phyloP scores from a whole-genome alignment of 2,329 filamentous ascomycete species.

The Zalaria obscura region DNA sequence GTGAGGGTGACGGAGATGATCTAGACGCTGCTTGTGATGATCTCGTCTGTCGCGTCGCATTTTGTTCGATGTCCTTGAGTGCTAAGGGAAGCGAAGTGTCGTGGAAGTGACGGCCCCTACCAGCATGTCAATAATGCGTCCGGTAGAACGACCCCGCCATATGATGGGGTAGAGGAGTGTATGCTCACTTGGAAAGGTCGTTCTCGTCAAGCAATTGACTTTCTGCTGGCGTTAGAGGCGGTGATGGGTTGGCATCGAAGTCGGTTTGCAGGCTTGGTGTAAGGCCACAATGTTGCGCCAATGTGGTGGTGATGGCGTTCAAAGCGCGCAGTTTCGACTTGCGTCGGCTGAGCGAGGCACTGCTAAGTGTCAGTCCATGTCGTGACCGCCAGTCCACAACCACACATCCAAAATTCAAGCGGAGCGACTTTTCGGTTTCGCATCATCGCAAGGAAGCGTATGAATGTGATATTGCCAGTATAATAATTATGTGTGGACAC shows the following conservation, averaged over 20 bases:
- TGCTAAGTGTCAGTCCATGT: constrained; percentile 13
- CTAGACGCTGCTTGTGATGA: neutral
- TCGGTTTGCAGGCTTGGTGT: constrained; percentile 30
- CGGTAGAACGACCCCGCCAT: no score
- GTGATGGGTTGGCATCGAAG: constrained; percentile 28
- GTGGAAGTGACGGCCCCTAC: constrained; percentile 42
- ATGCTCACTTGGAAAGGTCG: constrained; percentile 41
- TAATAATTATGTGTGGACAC: constrained; percentile 14
- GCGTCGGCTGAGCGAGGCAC: constrained; percentile 54
- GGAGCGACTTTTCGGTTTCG: constrained; percentile 26
- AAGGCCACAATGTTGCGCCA: constrained; percentile 12
- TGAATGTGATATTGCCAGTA: constrained; percentile 17
- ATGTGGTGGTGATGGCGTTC: constrained; percentile 62
- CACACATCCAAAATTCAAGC: constrained; percentile 20
- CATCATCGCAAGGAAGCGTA: constrained; percentile 15
- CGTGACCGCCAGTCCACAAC: constrained; percentile 21
- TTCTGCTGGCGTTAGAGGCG: constrained; percentile 32
- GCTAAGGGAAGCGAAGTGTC: constrained; percentile 35
- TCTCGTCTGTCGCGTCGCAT: neutral
- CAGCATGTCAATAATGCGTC: constrained; percentile 2
- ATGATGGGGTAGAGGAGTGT: neutral
- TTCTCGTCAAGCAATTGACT: constrained; percentile 42
- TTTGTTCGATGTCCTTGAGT: constrained; percentile 4
- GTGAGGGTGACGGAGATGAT: neutral
- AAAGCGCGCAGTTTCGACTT: constrained; percentile 86